Percentiles rank a stretch among this genome's conserved stretches.
Conservation (phyloP, 1,284 basidiomycete genomes). For the Phellopilus nigrolimitatus region DNA sequence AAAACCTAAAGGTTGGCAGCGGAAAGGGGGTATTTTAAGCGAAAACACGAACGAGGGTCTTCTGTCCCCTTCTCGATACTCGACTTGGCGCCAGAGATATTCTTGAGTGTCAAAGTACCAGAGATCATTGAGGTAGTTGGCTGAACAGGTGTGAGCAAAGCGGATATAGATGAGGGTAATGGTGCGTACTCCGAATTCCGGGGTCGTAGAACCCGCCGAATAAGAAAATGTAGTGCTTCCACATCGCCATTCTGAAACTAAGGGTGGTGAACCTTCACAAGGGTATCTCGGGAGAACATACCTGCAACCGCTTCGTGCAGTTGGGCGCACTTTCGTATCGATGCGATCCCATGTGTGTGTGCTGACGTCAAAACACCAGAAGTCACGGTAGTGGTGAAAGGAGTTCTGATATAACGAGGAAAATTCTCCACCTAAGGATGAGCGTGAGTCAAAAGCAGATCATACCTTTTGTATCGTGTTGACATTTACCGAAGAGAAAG, state of each 20-base stretch:
- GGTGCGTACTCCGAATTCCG: slow-evolving; percentile 59
- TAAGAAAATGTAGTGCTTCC: slow-evolving; percentile 84
- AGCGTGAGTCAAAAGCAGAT: slow-evolving; percentile 4
- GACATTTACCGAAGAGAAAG: slow-evolving; percentile 71
- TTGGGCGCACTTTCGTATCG: slow-evolving; percentile 79
- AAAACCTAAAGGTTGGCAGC: not conserved
- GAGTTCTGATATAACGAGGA: slow-evolving; percentile 82
- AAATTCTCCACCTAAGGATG: slow-evolving; percentile 70
- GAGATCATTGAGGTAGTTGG: slow-evolving; percentile 81
- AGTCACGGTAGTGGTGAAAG: slow-evolving; percentile 89
- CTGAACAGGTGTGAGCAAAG: slow-evolving; percentile 34
- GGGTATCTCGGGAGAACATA: slow-evolving; percentile 28
- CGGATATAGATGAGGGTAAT: slow-evolving; percentile 10
- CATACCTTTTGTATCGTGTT: not conserved
- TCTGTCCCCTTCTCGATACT: slow-evolving; percentile 63
- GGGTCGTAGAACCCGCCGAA: slow-evolving; percentile 89
- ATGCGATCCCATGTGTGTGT: slow-evolving; percentile 86
- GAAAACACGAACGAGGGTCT: slow-evolving; percentile 57
- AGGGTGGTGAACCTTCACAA: not conserved
- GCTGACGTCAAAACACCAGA: slow-evolving; percentile 75
- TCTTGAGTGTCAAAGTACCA: slow-evolving; percentile 89
- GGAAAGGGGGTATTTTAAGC: not conserved
- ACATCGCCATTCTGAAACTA: slow-evolving; percentile 74
- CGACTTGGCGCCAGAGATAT: slow-evolving; percentile 84
- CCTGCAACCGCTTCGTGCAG: slow-evolving; percentile 82